Percentiles rank a stretch among this genome's conserved stretches.
phyloP scores from a whole-genome alignment of 352 stramenopile genomes.

The Globisporangium irregulare region DNA sequence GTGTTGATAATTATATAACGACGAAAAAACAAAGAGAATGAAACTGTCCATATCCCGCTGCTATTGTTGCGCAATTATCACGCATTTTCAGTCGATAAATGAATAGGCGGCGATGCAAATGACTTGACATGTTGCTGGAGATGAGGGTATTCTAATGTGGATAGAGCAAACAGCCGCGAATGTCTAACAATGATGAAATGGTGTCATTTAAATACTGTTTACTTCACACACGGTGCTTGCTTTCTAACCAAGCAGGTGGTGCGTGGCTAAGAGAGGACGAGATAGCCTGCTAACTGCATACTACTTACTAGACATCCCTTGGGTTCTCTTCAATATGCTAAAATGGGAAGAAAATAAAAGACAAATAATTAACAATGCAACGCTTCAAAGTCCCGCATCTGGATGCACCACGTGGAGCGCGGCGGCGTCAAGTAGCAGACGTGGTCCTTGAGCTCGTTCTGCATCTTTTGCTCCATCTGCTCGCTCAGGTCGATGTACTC shows the following conservation, averaged over 20 bases:
- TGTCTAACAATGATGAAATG: neutral
- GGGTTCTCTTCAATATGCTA: neutral
- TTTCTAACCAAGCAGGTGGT: neutral
- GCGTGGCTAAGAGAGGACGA: neutral
- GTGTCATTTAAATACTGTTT: constrained; percentile 7
- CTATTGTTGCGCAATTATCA: no score
- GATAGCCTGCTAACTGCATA: neutral
- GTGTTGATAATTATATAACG: constrained; percentile 7
- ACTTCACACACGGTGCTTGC: neutral
- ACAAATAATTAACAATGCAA: constrained; percentile 40
- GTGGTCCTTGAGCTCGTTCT: constrained; percentile 27
- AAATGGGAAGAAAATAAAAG: constrained; percentile 1
- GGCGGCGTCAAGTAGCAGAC: constrained; percentile 65
- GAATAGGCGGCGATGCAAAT: neutral
- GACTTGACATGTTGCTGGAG: neutral
- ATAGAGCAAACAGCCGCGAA: neutral
- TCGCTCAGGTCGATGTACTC: constrained; percentile 67
- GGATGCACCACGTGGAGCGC: constrained; percentile 79
- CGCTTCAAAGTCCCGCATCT: constrained; percentile 75
- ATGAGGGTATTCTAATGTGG: neutral
- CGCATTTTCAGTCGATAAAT: neutral
- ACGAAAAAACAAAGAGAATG: neutral
- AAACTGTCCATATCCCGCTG: no score
- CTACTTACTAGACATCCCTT: neutral
- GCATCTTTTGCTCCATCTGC: constrained; percentile 50